Base-by-base conservation (phyloP, 805 yeast species). In the Yueomyces sp. region DNA sequence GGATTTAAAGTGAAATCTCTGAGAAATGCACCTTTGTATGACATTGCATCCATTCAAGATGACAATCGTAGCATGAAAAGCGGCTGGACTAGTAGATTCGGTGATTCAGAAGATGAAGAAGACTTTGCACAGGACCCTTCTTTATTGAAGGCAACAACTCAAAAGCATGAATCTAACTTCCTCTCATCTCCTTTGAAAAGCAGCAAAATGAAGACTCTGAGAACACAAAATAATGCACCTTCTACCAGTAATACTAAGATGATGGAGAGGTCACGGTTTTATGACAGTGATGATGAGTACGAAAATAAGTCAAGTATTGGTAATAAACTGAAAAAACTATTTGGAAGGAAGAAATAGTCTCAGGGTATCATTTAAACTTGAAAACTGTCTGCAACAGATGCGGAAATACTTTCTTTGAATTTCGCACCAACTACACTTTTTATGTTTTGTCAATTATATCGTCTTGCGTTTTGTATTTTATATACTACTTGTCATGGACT, bases 91-190 rank as follows among this genome's bases (percentile, higher is more conserved):
- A 78, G 85, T 1, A 67, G 85, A 51, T 72, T 78, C 48, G 67
- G 66, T 4, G 86, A 80, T 54, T 77, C 83, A 3, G 84, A 79
- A 52, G 78, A 80, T 11, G 85, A 79, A 39, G 57, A 56, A 11
- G 76, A 71, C 26, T 53, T 51, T 28, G 59, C 5, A 34, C 7
- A 31, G 7, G 2, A 19, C 19, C 19, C 19, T 19, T 19, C 19
- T 19, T 19, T 19, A 19, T 19, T 19, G 19, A 19, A 19, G 19
- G 19, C 19, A 19, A 19, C 19, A 19, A 19, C 19, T 19, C 19
- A 19, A 19, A 19, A 19, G 19, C 19, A 19, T 19, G 19, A 19
- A 19, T 19, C 19, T 19, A 19, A 19, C 19, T 19, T 19, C 19
- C 19, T 19, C 19, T 19, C 19, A 19, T 19, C 19, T 19, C 19